Evolutionary conservation across 352 stramenopile genomes (phyloP).

Genomic region (Phytophthora cajani): DNA sequence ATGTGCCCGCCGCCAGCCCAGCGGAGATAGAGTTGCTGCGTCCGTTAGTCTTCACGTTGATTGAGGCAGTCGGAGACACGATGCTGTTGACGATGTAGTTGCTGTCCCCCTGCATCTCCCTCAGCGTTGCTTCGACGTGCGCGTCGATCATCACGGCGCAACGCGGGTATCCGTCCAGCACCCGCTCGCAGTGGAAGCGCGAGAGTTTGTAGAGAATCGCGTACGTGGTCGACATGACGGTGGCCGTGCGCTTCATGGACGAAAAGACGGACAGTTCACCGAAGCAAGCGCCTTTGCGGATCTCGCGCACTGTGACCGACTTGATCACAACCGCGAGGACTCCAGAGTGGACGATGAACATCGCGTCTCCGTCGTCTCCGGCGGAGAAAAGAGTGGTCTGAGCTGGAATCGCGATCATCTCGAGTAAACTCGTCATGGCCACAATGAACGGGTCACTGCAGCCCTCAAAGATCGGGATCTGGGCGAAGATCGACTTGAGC

Average conservation of each 20-base stretch:
- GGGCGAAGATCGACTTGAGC: conserved; percentile 52
- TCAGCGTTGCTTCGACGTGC: conserved; percentile 28
- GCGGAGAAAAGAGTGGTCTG: conserved; percentile 62
- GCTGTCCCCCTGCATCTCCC: conserved; percentile 11
- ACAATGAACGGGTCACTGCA: conserved; percentile 66
- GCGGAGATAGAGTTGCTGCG: conserved; percentile 24
- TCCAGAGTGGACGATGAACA: conserved; percentile 82
- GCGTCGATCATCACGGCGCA: conserved; percentile 41
- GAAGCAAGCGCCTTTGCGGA: conserved; percentile 76
- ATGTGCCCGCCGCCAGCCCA: conserved; percentile 25
- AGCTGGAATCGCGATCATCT: conserved; percentile 63
- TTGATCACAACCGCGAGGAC: conserved; percentile 70
- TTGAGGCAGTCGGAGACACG: background rate
- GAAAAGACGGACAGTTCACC: conserved; percentile 80
- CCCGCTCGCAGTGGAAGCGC: conserved; percentile 62
- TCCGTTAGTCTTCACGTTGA: conserved; percentile 1
- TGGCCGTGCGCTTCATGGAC: conserved; percentile 55
- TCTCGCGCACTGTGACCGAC: conserved; percentile 65
- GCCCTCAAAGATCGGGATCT: conserved; percentile 64
- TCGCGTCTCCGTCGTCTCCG: conserved; percentile 67
- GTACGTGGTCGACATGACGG: conserved; percentile 69
- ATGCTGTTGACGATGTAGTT: conserved; percentile 30
- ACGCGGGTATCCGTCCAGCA: conserved; percentile 61
- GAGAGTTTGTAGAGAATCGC: conserved; percentile 73
- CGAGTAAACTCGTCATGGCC: conserved; percentile 70